Conservation (phyloP, 768 basidiomycete species). For the Auriscalpium vulgare region DNA sequence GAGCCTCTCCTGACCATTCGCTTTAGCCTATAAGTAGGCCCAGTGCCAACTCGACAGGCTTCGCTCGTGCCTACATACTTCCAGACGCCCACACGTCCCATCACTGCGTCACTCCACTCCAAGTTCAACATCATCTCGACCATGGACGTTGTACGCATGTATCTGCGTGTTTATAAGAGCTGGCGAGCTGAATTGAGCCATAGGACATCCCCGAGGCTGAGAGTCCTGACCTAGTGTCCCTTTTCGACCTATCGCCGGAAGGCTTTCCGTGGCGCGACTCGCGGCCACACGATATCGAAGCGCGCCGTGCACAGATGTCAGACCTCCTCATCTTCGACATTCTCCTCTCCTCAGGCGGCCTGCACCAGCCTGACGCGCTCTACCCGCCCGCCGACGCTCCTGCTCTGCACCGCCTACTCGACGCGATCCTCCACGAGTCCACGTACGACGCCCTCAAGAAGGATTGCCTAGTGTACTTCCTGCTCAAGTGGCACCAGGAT, state of each 20-base stretch:
- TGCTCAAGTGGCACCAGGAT: conserved; percentile 75
- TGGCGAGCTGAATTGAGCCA: neutral
- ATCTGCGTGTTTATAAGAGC: neutral
- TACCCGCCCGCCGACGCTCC: conserved; percentile 60
- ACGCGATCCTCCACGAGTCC: conserved; percentile 46
- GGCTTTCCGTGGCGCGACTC: conserved; percentile 54
- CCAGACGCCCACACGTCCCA: too few species aligned
- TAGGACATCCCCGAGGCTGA: conserved; percentile 5
- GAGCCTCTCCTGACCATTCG: too few species aligned
- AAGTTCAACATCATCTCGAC: neutral
- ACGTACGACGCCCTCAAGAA: conserved; percentile 71
- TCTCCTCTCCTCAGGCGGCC: conserved; percentile 56
- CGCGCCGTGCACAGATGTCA: conserved; percentile 50
- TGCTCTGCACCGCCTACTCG: conserved; percentile 48
- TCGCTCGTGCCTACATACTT: too few species aligned
- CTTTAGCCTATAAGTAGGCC: too few species aligned
- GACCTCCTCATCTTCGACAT: conserved; percentile 70
- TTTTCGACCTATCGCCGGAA: conserved; percentile 45
- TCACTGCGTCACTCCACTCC: too few species aligned
- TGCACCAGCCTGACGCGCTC: conserved; percentile 48
- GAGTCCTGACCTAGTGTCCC: conserved; percentile 9
- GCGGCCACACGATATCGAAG: conserved; percentile 48
- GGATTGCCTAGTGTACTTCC: conserved; percentile 72
- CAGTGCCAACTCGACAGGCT: too few species aligned
- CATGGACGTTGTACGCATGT: conserved; percentile 3